A percentile compares a stretch with the other conserved stretches of the same genome.
Evolutionary conservation across 352 stramenopile species (phyloP).

Genomic region (Phytophthora colocasiae): DNA sequence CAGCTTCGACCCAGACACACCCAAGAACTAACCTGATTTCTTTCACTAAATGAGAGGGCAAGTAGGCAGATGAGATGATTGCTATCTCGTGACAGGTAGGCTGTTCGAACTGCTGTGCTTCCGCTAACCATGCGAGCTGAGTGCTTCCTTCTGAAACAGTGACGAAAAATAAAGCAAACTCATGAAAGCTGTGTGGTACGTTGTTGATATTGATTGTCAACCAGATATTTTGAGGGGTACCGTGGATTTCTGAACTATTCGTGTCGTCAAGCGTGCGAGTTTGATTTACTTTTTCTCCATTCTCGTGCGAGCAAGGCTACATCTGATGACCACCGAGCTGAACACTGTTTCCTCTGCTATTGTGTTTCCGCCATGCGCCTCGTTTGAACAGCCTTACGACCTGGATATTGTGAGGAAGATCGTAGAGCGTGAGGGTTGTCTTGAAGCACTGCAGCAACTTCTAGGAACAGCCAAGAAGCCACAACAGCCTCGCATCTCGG

Average conservation of each 20-base stretch:
- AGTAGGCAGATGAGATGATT: neutral
- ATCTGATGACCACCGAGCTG: constrained; percentile 9
- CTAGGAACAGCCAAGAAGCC: constrained; percentile 31
- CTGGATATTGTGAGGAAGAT: constrained; percentile 79
- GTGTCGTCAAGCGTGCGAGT: neutral
- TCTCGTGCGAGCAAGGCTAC: neutral
- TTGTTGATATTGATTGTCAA: neutral
- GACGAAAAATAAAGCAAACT: constrained; percentile 28
- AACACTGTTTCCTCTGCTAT: constrained; percentile 13
- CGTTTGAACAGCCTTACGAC: constrained; percentile 55
- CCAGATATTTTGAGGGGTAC: constrained; percentile 5
- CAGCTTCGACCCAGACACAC: constrained; percentile 46
- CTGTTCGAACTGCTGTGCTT: constrained; percentile 2
- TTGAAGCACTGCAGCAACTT: constrained; percentile 76
- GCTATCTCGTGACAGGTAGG: neutral
- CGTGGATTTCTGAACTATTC: constrained; percentile 15
- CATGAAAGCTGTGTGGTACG: constrained; percentile 8
- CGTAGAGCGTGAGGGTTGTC: constrained; percentile 80
- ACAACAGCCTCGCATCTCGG: constrained; percentile 29
- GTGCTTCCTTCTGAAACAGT: neutral
- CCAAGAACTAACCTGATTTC: constrained; percentile 34
- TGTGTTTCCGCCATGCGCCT: constrained; percentile 38
- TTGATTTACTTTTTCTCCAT: neutral
- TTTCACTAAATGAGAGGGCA: constrained; percentile 7
- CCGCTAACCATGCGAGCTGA: neutral